Evolutionary conservation across 1,139 yeast species (phyloP).

Genomic region (Nakaseomyces sp.): DNA sequence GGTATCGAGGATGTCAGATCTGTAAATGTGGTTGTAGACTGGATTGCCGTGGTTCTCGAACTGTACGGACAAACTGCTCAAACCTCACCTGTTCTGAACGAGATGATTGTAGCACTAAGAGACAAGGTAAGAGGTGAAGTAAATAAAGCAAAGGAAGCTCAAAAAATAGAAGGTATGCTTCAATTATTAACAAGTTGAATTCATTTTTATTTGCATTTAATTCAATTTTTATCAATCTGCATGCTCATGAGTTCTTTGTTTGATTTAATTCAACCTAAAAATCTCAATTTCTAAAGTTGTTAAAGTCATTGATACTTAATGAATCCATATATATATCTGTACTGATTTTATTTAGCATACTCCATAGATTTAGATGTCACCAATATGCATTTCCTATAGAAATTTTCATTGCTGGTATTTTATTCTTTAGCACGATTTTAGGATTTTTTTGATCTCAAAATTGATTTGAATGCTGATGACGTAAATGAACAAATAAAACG

Average conservation of each 20-base stretch:
- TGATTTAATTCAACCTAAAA: too few relatives aligned
- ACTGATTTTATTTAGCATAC: not conserved
- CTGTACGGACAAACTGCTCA: slow-evolving; percentile 67
- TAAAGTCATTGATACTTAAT: not conserved
- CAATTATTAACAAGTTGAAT: slow-evolving; percentile 51
- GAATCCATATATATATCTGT: not conserved
- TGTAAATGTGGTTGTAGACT: slow-evolving; percentile 69
- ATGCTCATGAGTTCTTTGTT: not conserved
- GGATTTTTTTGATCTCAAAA: not conserved
- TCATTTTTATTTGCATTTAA: not conserved
- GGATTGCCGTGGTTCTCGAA: slow-evolving; percentile 72
- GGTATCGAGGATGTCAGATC: slow-evolving; percentile 74
- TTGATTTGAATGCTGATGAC: too few relatives aligned
- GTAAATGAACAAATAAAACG: too few relatives aligned
- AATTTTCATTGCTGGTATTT: not conserved
- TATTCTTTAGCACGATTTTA: not conserved
- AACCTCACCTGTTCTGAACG: slow-evolving; percentile 71
- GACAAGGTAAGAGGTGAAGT: slow-evolving; percentile 61
- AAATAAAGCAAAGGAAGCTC: slow-evolving; percentile 75
- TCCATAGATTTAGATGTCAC: not conserved
- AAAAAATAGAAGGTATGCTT: slow-evolving; percentile 86
- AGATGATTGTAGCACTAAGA: slow-evolving; percentile 51
- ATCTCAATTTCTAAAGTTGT: too few relatives aligned
- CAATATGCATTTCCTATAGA: not conserved
- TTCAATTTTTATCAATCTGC: not conserved